phyloP scores from a whole-genome alignment of 2,329 filamentous ascomycete genomes.

The Ophiostoma ips region DNA sequence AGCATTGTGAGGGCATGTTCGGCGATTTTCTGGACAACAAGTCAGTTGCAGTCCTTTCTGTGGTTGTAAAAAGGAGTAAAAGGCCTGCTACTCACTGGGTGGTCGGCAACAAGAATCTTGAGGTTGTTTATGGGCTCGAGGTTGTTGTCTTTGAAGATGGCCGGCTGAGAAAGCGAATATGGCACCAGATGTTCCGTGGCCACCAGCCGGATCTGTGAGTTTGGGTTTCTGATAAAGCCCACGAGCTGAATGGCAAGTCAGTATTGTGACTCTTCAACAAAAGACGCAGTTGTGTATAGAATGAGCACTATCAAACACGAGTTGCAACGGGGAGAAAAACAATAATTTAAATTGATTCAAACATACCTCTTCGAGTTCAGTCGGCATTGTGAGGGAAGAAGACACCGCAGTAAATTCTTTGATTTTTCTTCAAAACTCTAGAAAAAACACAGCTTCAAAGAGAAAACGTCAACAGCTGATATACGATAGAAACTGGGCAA shows the following conservation, averaged over 20 bases:
- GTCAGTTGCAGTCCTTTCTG: background rate
- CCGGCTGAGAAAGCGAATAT: conserved; percentile 58
- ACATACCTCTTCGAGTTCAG: conserved; percentile 60
- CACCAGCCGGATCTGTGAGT: conserved; percentile 76
- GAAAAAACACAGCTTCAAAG: no score
- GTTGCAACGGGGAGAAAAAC: background rate
- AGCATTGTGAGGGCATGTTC: conserved; percentile 85
- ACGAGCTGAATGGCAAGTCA: conserved; percentile 48
- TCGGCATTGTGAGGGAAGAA: conserved; percentile 42
- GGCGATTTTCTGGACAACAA: conserved; percentile 57
- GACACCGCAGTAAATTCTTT: background rate
- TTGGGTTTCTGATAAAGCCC: conserved; percentile 84
- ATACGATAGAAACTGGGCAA: background rate
- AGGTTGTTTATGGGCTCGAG: conserved; percentile 72
- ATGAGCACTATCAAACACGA: no score
- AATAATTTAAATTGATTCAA: background rate
- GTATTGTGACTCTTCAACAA: background rate
- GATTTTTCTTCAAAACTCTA: background rate
- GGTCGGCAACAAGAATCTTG: conserved; percentile 75
- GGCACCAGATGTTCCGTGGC: conserved; percentile 79
- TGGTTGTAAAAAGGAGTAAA: conserved; percentile 1
- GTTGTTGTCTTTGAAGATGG: conserved; percentile 71
- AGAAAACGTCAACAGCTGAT: no score
- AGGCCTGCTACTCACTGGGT: conserved; percentile 43
- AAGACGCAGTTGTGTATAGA: no score